Percentiles rank a stretch among this genome's conserved stretches.
Conservation (phyloP, 225 moss, liverwort and hornwort species). For the Anthoceros angustus region DNA sequence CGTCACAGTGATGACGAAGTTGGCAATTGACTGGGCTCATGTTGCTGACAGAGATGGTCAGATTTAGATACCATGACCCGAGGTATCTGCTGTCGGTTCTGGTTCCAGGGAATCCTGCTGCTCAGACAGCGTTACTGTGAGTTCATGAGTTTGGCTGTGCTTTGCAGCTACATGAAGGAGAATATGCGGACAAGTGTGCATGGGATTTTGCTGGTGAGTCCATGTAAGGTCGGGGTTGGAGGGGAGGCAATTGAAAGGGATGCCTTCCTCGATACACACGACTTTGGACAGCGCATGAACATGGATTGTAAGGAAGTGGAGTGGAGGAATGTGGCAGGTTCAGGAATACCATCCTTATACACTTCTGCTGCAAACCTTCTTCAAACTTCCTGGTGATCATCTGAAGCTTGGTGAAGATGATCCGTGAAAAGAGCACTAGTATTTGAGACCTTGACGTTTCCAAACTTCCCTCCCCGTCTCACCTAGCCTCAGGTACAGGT, state of each 20-base stretch:
- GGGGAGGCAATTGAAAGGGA: background rate
- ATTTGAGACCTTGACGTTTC: constrained; percentile 89
- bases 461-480: constrained; percentile 94
- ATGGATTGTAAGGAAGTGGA: background rate
- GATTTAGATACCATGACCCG: background rate
- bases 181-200: constrained; percentile 99
- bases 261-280: background rate
- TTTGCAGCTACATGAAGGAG: constrained; percentile 95
- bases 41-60: constrained; percentile 2
- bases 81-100: background rate
- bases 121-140: background rate
- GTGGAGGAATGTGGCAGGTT: constrained; percentile 36
- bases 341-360: constrained; percentile 97
- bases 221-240: background rate
- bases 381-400: constrained; percentile 95
- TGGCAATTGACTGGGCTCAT: constrained; percentile 1
- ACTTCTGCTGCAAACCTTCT: constrained; percentile 84
- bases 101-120: background rate
- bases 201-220: constrained; percentile 87
- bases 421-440: background rate
- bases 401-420: constrained; percentile 98
- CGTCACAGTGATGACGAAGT: constrained; percentile 4
- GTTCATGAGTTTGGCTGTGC: background rate
- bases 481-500: constrained; percentile 78
- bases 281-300: too few species aligned